Percentiles rank a stretch among this genome's conserved stretches.
Evolutionary conservation across 2,329 filamentous ascomycete genomes (phyloP).

Genomic region (Trichothecium roseum): DNA sequence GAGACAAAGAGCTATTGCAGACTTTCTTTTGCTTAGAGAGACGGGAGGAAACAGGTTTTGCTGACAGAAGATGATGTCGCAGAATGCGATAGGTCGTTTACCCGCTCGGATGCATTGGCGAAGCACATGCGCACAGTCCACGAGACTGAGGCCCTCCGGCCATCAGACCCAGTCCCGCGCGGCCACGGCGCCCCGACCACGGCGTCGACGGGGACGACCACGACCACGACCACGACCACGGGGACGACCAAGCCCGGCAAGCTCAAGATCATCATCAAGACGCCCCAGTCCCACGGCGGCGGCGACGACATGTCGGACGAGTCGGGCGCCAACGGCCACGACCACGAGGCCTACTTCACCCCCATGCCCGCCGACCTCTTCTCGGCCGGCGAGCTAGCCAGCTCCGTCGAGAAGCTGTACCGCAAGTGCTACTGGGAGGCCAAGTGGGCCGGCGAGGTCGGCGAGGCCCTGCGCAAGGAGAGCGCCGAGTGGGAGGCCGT

Average conservation of each 20-base stretch:
- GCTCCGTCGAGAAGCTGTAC: constrained; percentile 46
- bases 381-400: constrained; percentile 48
- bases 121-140: constrained; percentile 99
- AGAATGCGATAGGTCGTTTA: constrained; percentile 98
- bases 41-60: too few species aligned
- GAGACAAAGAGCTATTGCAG: too few species aligned
- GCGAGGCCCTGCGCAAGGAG: constrained; percentile 52
- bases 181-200: constrained; percentile 35
- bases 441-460: constrained; percentile 61
- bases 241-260: constrained; percentile 38
- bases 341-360: constrained; percentile 49
- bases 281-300: constrained; percentile 44
- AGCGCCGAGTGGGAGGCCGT: constrained; percentile 55
- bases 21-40: too few species aligned
- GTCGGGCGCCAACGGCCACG: constrained; percentile 39
- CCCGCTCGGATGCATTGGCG: constrained; percentile 84
- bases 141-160: constrained; percentile 87
- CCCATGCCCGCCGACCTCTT: constrained; percentile 50
- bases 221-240: constrained; percentile 48
- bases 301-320: constrained; percentile 39
- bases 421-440: constrained; percentile 61
- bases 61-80: constrained; percentile 3
- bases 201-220: constrained; percentile 35
- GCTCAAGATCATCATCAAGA: constrained; percentile 55
- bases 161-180: constrained; percentile 64